These are phyloP conservation scores for Kodamaea fukazawae DNA, from an alignment of 805 yeast species.

Conservation along the genomic window DNA sequence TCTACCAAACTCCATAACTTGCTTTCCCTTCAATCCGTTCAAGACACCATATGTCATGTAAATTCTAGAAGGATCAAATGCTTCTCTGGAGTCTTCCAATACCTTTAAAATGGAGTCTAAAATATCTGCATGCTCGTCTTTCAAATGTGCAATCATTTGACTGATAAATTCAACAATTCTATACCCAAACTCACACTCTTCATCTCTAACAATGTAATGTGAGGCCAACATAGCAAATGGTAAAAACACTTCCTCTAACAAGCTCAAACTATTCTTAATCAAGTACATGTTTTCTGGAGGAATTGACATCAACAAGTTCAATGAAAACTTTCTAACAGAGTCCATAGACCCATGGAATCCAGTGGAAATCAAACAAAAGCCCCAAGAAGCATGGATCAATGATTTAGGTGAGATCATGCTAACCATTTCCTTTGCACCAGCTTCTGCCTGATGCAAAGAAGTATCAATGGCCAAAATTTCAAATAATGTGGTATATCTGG, in stretches of 20 bases:
- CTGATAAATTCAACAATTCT: conserved; percentile 46
- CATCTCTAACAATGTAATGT: conserved; percentile 49
- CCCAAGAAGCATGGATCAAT: conserved; percentile 65
- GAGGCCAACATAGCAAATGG: conserved; percentile 64
- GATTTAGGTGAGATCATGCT: conserved; percentile 50
- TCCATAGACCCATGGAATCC: conserved; percentile 79
- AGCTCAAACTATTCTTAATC: conserved; percentile 36
- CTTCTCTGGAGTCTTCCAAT: conserved; percentile 45
- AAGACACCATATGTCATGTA: conserved; percentile 57
- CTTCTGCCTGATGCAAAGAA: conserved; percentile 81
- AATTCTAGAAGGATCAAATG: conserved; percentile 70
- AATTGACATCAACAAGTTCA: conserved; percentile 54
- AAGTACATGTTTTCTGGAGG: conserved; percentile 41
- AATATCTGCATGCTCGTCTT: conserved; percentile 23
- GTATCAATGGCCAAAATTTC: conserved; percentile 85
- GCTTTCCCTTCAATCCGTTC: conserved; percentile 42
- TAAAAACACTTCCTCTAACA: conserved; percentile 48
- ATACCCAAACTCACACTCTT: conserved; percentile 60
- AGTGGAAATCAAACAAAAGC: conserved; percentile 66
- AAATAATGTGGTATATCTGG: conserved; percentile 65
- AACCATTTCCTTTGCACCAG: conserved; percentile 64
- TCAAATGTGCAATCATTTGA: conserved; percentile 30
- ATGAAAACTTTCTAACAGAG: conserved; percentile 63
- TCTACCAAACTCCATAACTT: conserved; percentile 23
- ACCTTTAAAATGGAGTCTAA: conserved; percentile 37